Conservation (phyloP, 2,329 filamentous ascomycete genomes). For the Fusarium tuaranense region DNA sequence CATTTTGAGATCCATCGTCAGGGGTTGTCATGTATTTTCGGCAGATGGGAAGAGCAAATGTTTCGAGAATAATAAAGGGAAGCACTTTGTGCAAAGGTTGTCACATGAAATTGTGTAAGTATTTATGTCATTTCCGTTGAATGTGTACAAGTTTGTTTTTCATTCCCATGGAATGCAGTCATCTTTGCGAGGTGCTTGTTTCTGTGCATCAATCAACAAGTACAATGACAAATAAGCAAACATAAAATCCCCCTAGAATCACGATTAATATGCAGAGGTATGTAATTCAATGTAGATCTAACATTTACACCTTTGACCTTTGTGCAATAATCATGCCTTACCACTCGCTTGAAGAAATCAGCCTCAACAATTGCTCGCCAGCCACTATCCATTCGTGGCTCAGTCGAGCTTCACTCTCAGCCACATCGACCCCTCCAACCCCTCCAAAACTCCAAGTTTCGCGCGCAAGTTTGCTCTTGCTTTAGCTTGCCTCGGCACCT, state of each 20-base stretch:
- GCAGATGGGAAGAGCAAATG: not conserved
- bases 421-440: constrained; percentile 27
- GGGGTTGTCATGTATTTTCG: not conserved
- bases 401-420: not conserved
- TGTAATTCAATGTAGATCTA: not conserved
- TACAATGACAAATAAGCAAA: not conserved
- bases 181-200: not conserved
- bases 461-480: not conserved
- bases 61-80: not conserved
- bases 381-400: constrained; percentile 25
- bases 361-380: not conserved
- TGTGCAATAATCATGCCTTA: not conserved
- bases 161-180: not conserved
- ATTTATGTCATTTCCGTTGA: not conserved
- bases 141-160: not conserved
- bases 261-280: not conserved
- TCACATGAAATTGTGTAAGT: not conserved
- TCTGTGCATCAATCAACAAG: not conserved
- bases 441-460: constrained; percentile 18
- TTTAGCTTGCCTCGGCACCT: constrained; percentile 28
- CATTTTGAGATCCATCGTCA: not conserved
- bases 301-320: not conserved
- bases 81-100: not conserved
- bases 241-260: not conserved
- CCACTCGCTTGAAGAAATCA: not conserved